These are phyloP conservation scores for Penicillium salamii DNA, from an alignment of 495 filamentous ascomycete genomes.

Conservation along the genomic window DNA sequence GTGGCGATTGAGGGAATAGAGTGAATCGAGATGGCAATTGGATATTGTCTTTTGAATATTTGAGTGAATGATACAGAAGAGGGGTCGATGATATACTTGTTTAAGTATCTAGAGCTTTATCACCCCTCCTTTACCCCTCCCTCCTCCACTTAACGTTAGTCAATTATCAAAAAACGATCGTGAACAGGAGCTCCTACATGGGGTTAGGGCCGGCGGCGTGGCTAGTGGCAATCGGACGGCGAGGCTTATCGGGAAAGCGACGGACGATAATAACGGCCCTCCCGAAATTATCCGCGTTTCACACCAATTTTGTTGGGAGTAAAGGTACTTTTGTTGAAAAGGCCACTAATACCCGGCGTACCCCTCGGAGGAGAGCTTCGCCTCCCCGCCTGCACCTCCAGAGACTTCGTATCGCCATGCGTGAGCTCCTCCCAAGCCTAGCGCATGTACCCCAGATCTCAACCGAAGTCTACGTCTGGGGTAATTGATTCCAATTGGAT, in stretches of 20 bases:
- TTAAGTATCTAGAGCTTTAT: background rate
- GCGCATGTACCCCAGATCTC: constrained; percentile 18
- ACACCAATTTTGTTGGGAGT: too few relatives aligned
- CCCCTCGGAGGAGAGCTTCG: background rate
- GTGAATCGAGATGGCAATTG: background rate
- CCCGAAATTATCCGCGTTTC: background rate
- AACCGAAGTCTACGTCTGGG: constrained; percentile 3
- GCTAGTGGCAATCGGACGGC: background rate
- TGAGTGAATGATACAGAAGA: background rate
- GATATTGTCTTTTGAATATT: background rate
- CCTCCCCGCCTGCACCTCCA: background rate
- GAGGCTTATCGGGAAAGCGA: background rate
- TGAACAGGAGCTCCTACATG: constrained; percentile 3
- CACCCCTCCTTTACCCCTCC: background rate
- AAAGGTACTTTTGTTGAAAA: background rate
- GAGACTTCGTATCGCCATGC: constrained; percentile 9
- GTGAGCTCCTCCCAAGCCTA: constrained; percentile 13
- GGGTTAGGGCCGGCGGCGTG: background rate
- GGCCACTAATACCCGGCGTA: background rate
- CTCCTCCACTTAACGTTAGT: background rate
- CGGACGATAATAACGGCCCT: background rate
- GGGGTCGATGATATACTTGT: background rate
- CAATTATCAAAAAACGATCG: background rate
- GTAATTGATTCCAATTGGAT: constrained; percentile 5
- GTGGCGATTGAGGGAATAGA: constrained; percentile 6